Conservation (phyloP, 768 basidiomycete species). For the Termitomyces heimii region DNA sequence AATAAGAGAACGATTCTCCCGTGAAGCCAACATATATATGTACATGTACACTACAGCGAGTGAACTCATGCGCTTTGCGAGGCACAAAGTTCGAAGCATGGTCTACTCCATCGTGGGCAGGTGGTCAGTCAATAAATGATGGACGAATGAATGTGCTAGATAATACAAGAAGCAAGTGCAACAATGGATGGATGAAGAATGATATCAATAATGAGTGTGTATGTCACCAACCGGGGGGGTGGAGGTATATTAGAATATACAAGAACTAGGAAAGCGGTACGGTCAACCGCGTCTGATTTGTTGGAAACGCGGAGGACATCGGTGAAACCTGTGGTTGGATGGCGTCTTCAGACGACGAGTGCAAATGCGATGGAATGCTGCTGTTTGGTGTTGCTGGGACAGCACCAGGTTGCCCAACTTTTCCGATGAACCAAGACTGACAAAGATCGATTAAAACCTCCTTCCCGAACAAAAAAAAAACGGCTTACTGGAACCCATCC, state of each 20-base stretch:
- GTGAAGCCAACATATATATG: neutral
- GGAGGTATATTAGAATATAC: neutral
- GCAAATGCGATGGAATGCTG: slow-evolving; percentile 25
- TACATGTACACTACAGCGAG: slow-evolving; percentile 10
- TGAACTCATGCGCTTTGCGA: neutral
- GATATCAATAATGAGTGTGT: neutral
- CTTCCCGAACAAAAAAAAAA: neutral
- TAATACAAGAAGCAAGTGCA: slow-evolving; percentile 10
- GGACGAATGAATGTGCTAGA: slow-evolving; percentile 2
- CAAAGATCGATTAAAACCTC: slow-evolving; percentile 4
- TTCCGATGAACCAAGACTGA: slow-evolving; percentile 96
- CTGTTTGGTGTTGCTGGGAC: slow-evolving; percentile 40
- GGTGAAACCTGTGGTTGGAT: slow-evolving; percentile 60
- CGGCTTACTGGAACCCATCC: slow-evolving; percentile 88
- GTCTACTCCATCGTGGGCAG: neutral
- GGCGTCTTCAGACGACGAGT: slow-evolving; percentile 27
- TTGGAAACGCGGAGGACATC: slow-evolving; percentile 80
- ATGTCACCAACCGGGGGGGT: neutral
- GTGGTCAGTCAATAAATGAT: neutral
- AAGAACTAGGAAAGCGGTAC: slow-evolving; percentile 12
- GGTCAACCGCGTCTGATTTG: slow-evolving; percentile 31
- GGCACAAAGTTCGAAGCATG: neutral
- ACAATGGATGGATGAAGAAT: neutral
- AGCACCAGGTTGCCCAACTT: slow-evolving; percentile 54
- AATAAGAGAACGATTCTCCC: neutral